These are phyloP conservation scores for Penicillium corylophilum DNA, from an alignment of 2,329 filamentous ascomycete genomes.

Conservation along the genomic window DNA sequence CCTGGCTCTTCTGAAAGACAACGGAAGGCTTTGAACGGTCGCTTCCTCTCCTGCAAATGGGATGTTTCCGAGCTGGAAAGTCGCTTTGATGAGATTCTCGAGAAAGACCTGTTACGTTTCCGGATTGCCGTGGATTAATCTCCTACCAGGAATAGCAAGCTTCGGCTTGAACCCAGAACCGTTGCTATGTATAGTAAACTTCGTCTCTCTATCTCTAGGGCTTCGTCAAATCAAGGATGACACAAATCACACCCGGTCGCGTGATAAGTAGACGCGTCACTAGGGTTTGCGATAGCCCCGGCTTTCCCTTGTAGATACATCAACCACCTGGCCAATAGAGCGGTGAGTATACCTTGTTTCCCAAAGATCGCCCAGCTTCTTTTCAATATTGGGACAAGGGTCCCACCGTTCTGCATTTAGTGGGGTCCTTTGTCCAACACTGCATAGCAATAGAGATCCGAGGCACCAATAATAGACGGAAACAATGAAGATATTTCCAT, in stretches of 20 bases:
- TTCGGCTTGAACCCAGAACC: background rate
- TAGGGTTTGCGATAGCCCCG: background rate
- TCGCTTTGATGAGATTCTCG: background rate
- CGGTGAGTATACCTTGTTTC: background rate
- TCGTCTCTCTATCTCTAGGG: background rate
- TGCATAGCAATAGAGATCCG: background rate
- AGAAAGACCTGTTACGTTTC: background rate
- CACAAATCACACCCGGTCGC: background rate
- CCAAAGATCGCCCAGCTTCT: background rate
- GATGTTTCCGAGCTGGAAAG: background rate
- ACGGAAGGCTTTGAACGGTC: background rate
- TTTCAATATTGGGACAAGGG: background rate
- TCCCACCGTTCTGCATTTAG: background rate
- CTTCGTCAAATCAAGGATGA: background rate
- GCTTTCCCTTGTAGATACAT: background rate
- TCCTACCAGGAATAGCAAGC: background rate
- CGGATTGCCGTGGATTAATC: background rate
- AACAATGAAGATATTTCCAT: background rate
- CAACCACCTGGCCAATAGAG: background rate
- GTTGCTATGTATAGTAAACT: background rate
- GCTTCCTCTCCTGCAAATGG: background rate
- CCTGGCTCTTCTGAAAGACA: background rate
- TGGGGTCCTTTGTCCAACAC: background rate
- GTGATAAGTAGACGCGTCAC: background rate
- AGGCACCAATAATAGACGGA: background rate